Evolutionary conservation across 306 rosid genomes (phyloP), one percentile per base, ranked within the genome.

Genomic region (Gastrolobium bilobum): DNA sequence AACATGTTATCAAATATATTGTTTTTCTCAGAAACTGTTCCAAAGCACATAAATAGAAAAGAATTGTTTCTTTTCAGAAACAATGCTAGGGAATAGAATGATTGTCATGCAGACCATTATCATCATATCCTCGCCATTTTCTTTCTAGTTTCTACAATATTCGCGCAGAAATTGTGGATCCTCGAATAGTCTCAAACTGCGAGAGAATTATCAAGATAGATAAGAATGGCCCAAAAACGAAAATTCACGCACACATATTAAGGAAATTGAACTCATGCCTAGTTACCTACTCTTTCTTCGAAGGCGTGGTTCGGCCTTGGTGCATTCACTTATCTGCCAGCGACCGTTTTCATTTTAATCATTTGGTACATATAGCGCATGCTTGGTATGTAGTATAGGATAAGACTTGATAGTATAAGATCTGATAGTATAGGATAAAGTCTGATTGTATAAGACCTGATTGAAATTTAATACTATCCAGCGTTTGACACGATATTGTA

Each of bases 181-280:
- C 72, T 59, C 11, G 2, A 48, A 69, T 60, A 0, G 30, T 20
- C 72, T 62, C 30, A 15, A n/a, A 75, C n/a, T 47, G 14, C 7
- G 31, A 75, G 38, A 10, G 11, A 37, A 14, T 66, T 42, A 66
- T 66, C 81, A 4, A 52, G 57, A 20, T 46, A 30, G 11, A 35
- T 48, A 48, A 64, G 53, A 5, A 5, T 63, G 53, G 4, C 33
- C 43, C 39, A 30, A 50, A 63, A 40, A 40, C 0, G 4, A 7
- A 48, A 7, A 7, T 56, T 10, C 6, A 44, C 26, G 44, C 76
- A 58, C 81, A 31, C 50, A 58, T 15, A 46, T 46, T 58, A 34
- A 68, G 38, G 43, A 57, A 68, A 68, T 78, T 78, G 4, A 78
- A 78, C 68, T 68, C 82, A 40, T 35, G 39, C 11, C 26, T 7